A percentile compares a stretch with the other conserved stretches of the same genome.
These are phyloP conservation scores for Yamadazyma triangularis DNA, from an alignment of 1,139 yeast genomes.

Conservation along the genomic window DNA sequence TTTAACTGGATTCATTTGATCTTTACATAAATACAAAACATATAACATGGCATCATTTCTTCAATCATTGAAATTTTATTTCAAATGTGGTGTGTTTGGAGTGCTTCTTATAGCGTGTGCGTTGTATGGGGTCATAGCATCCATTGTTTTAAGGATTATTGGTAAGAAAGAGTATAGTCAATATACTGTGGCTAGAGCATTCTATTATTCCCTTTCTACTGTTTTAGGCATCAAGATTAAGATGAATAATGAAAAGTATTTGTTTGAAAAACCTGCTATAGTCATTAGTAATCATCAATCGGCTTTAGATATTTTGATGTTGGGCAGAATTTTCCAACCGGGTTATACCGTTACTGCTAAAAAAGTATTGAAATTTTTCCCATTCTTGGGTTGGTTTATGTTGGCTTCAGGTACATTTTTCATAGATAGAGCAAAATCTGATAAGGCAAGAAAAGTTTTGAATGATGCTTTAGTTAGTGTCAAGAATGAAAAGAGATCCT, in stretches of 20 bases:
- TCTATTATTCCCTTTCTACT: slow-evolving; percentile 55
- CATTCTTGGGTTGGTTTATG: slow-evolving; percentile 98
- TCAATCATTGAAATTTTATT: slow-evolving; percentile 38
- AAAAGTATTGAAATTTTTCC: slow-evolving; percentile 74
- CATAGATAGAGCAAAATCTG: slow-evolving; percentile 77
- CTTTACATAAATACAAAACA: too few species aligned
- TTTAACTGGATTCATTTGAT: too few species aligned
- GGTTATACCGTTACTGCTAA: slow-evolving; percentile 94
- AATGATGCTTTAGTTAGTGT: slow-evolving; percentile 62
- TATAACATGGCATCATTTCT: slow-evolving; percentile 8
- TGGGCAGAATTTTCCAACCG: slow-evolving; percentile 81
- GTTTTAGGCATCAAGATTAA: slow-evolving; percentile 67
- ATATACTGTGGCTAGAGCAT: slow-evolving; percentile 84
- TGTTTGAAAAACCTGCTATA: slow-evolving; percentile 73
- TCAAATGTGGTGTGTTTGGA: slow-evolving; percentile 52
- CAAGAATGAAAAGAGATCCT: slow-evolving; percentile 58
- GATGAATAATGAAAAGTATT: slow-evolving; percentile 50
- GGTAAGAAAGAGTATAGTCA: slow-evolving; percentile 83
- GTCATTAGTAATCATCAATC: slow-evolving; percentile 89
- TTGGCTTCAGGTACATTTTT: slow-evolving; percentile 84
- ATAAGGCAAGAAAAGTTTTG: slow-evolving; percentile 70
- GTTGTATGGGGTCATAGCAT: slow-evolving; percentile 71
- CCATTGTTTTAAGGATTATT: slow-evolving; percentile 57
- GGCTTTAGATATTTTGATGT: slow-evolving; percentile 72
- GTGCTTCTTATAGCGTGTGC: slow-evolving; percentile 57